phyloP scores from a whole-genome alignment of 2,329 filamentous ascomycete species.

The Diaporthe amygdali region DNA sequence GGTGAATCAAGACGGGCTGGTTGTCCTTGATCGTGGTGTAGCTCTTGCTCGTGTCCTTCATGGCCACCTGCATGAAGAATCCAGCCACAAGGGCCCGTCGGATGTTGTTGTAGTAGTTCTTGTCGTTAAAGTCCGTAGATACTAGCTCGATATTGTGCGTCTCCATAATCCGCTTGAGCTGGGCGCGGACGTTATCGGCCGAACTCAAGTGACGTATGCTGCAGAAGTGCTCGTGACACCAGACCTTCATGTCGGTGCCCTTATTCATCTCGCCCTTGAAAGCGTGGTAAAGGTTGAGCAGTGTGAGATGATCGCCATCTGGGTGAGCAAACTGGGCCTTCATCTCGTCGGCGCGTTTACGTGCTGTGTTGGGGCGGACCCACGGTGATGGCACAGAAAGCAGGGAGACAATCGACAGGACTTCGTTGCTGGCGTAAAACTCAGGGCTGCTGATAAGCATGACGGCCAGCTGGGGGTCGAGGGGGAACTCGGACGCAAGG shows the following conservation, averaged over 20 bases:
- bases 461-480: conserved; percentile 92
- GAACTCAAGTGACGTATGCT: conserved; percentile 87
- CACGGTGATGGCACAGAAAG: conserved; percentile 96
- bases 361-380: conserved; percentile 81
- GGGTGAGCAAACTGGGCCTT: conserved; percentile 91
- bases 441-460: conserved; percentile 98
- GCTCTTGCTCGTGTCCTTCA: conserved; percentile 88
- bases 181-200: conserved; percentile 90
- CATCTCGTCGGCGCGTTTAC: conserved; percentile 96
- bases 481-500: conserved; percentile 91
- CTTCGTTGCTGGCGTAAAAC: conserved; percentile 98
- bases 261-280: conserved; percentile 81
- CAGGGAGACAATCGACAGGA: conserved; percentile 91
- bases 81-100: conserved; percentile 88
- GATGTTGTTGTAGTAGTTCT: conserved; percentile 98
- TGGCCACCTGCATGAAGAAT: conserved; percentile 99
- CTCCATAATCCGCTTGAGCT: conserved; percentile 97
- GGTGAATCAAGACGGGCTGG: conserved; percentile 90
- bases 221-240: conserved; percentile 97
- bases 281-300: conserved; percentile 97
- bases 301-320: conserved; percentile 93
- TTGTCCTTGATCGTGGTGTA: conserved; percentile 98
- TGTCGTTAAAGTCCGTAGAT: conserved; percentile 89
- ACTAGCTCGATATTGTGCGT: conserved; percentile 84
- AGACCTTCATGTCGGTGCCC: conserved; percentile 75